phyloP scores from a whole-genome alignment of 2,329 filamentous ascomycete species.

The Fusarium compactum region DNA sequence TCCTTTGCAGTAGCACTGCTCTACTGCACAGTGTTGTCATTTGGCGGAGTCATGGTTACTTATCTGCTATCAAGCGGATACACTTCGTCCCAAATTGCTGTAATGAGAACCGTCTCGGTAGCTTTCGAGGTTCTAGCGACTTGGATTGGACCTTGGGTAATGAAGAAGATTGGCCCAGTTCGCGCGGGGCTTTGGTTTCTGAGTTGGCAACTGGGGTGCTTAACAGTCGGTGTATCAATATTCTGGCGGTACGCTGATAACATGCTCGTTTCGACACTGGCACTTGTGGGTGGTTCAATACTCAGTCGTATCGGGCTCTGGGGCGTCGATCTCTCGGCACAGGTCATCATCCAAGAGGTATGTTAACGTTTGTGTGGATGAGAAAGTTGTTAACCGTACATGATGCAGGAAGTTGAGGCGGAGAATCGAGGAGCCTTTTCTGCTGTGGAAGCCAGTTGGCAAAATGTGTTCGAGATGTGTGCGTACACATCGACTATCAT shows the following conservation, averaged over 20 bases:
- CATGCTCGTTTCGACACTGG: slow-evolving; percentile 56
- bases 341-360: slow-evolving; percentile 72
- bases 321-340: slow-evolving; percentile 71
- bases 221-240: slow-evolving; percentile 58
- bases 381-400: slow-evolving; percentile 10
- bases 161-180: slow-evolving; percentile 66
- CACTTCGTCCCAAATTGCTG: slow-evolving; percentile 63
- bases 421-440: slow-evolving; percentile 76
- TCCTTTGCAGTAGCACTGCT: slow-evolving; percentile 70
- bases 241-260: slow-evolving; percentile 54
- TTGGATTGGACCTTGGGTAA: slow-evolving; percentile 68
- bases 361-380: background rate
- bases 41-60: slow-evolving; percentile 73
- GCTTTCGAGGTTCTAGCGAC: slow-evolving; percentile 71
- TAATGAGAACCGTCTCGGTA: slow-evolving; percentile 65
- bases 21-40: slow-evolving; percentile 71
- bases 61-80: slow-evolving; percentile 69
- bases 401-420: slow-evolving; percentile 63
- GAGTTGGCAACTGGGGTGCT: slow-evolving; percentile 73
- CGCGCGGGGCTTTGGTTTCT: slow-evolving; percentile 78
- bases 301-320: slow-evolving; percentile 71
- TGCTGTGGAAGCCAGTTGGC: slow-evolving; percentile 73
- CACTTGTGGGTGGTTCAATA: slow-evolving; percentile 63
- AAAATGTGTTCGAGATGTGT: slow-evolving; percentile 77
- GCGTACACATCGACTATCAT: slow-evolving; percentile 75